Conservation (phyloP, 2,329 filamentous ascomycete species). For the Trichoderma lentiforme region DNA sequence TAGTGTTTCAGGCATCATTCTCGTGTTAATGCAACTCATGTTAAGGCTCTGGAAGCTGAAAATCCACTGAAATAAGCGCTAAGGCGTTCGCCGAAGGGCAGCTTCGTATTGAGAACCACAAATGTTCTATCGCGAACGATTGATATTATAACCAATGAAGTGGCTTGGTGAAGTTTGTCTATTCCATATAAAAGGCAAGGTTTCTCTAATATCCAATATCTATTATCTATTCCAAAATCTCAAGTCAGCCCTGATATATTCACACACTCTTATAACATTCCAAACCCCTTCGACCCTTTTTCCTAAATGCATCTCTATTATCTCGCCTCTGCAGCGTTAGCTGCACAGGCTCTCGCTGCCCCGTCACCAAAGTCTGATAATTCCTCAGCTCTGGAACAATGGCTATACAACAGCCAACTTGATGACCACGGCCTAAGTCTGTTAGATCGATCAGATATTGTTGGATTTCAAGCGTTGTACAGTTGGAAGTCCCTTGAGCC, state of each 20-base stretch:
- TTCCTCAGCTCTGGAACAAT: neutral
- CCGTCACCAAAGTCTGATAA: neutral
- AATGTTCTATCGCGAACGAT: neutral
- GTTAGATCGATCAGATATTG: constrained; percentile 18
- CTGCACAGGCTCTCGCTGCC: neutral
- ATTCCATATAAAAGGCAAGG: neutral
- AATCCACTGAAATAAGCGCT: neutral
- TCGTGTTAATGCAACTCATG: neutral
- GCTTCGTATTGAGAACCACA: neutral
- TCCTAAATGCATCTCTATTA: neutral
- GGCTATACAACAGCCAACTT: constrained; percentile 15
- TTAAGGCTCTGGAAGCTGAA: neutral
- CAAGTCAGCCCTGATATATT: neutral
- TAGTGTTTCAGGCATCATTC: neutral
- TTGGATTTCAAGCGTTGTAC: constrained; percentile 19
- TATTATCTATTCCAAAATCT: neutral
- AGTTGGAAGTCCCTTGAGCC: constrained; percentile 21
- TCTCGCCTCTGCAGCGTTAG: neutral
- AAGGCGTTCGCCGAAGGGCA: neutral
- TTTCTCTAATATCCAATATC: neutral
- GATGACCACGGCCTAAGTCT: constrained; percentile 8
- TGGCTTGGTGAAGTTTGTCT: neutral
- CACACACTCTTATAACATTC: neutral
- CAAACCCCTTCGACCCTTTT: neutral
- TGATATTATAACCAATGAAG: neutral